Evolutionary conservation across 257 asterid species (phyloP).

Genomic region (Solanum chaucha): DNA sequence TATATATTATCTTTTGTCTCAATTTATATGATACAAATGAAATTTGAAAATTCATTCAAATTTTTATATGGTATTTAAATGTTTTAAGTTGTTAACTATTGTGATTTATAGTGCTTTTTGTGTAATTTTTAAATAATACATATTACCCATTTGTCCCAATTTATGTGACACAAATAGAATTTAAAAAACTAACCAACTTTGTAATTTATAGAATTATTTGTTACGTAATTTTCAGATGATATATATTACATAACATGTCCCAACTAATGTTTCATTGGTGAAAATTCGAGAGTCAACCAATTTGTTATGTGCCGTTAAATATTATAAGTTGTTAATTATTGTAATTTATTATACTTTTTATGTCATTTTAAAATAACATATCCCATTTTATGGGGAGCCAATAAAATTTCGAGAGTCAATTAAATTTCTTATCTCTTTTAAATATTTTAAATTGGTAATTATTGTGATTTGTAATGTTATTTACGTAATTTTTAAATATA

Average conservation of each 20-base stretch:
- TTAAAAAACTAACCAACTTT: neutral
- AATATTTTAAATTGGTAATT: too few relatives aligned
- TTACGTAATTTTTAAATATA: too few relatives aligned
- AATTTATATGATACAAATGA: too few relatives aligned
- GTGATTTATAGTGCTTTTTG: neutral
- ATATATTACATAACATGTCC: neutral
- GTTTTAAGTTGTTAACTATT: neutral
- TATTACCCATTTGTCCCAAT: neutral
- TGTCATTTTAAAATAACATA: neutral
- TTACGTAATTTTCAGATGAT: neutral
- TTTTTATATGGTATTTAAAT: neutral
- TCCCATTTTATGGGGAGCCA: neutral
- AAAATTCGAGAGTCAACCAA: neutral
- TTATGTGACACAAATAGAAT: neutral
- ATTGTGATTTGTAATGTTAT: too few relatives aligned
- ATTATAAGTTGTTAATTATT: neutral
- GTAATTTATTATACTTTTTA: too few relatives aligned
- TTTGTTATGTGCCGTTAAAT: too few relatives aligned
- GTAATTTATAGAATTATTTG: too few relatives aligned
- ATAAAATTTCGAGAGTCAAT: neutral
- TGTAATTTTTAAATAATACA: neutral
- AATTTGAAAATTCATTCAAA: neutral
- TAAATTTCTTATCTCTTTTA: neutral
- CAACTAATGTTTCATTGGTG: neutral
- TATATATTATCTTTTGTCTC: neutral